Evolutionary conservation across 129 eudicot species (phyloP), one percentile per base, ranked within the genome.

Genomic region (Helichrysum umbraculigerum): DNA sequence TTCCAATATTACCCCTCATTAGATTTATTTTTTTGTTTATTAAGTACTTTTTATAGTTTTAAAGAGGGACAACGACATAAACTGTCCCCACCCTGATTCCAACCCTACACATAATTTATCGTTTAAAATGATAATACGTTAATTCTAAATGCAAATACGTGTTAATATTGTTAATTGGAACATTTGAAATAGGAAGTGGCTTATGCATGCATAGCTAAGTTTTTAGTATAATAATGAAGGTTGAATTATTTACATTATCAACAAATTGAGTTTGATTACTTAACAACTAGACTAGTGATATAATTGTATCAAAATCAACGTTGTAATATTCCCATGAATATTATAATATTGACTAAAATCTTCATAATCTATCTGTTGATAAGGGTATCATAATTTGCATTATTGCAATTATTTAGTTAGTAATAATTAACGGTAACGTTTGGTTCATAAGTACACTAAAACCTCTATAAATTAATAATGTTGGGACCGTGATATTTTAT

Each of bases 291-390:
- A 66, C 34, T 37, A 66, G 60, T 7, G 34, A 66, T 64, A 8
- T 52, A 64, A 30, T 30, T 50, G 32, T 30, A 14, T 15, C 65
- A 68, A 77, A 25, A 77, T 34, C 20, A 37, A 68, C 50, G 75
- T 37, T 77, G 81, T 77, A 37, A 68, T 77, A 68, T 77, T 77
- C 75, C 61, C 15, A 39, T 37, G 42, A 68, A 76, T 25, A n/a
- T 1, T 37, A 16, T 29, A 54, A 34, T 56, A 77, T 68, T 42
- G 30, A 39, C 60, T 57, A 9, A 68, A 67, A 77, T 68, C 69
- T 56, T 25, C 68, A 68, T 22, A 77, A 68, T 77, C 39, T 68
- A 22, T 51, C 58, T 8, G 25, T 66, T 54, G 74, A 68, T 68
- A 57, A 77, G 41, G 41, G 0, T 66, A 76, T 54, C 69, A 35